Conservation (phyloP, 2,329 filamentous ascomycete genomes). For the Teratosphaeria zuluensis region DNA sequence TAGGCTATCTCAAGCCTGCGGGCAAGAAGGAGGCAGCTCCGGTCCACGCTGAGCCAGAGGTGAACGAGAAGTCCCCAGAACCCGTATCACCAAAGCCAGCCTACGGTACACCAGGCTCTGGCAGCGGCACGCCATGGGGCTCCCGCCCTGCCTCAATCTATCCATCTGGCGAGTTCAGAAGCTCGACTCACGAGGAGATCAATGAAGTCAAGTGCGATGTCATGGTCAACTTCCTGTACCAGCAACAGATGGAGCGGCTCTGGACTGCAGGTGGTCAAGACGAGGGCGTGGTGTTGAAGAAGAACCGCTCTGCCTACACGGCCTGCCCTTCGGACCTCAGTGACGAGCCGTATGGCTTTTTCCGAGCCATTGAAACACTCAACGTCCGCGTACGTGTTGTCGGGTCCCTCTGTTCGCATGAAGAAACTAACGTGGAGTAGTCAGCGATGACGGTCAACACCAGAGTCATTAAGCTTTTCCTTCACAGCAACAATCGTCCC, state of each 20-base stretch:
- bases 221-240: slow-evolving; percentile 55
- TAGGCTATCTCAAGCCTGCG: slow-evolving; percentile 19
- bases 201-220: slow-evolving; percentile 50
- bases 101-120: slow-evolving; percentile 8
- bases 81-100: not conserved
- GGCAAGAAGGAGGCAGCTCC: slow-evolving; percentile 2
- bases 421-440: slow-evolving; percentile 28
- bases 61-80: slow-evolving; percentile 2
- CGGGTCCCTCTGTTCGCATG: slow-evolving; percentile 4
- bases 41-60: not conserved
- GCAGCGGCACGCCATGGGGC: slow-evolving; percentile 17
- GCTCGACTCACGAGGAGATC: slow-evolving; percentile 36
- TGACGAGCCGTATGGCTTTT: slow-evolving; percentile 40
- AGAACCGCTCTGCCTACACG: slow-evolving; percentile 40
- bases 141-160: slow-evolving; percentile 28
- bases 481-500: slow-evolving; percentile 40
- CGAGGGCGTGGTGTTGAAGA: slow-evolving; percentile 49
- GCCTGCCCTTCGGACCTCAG: slow-evolving; percentile 41
- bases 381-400: slow-evolving; percentile 44
- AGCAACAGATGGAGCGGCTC: slow-evolving; percentile 48
- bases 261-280: slow-evolving; percentile 40
- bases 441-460: slow-evolving; percentile 61
- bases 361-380: slow-evolving; percentile 38
- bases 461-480: slow-evolving; percentile 51
- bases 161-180: slow-evolving; percentile 26